Evolutionary conservation across 2,329 filamentous ascomycete genomes (phyloP).

Genomic region (Sclerotinia sclerotiorum): DNA sequence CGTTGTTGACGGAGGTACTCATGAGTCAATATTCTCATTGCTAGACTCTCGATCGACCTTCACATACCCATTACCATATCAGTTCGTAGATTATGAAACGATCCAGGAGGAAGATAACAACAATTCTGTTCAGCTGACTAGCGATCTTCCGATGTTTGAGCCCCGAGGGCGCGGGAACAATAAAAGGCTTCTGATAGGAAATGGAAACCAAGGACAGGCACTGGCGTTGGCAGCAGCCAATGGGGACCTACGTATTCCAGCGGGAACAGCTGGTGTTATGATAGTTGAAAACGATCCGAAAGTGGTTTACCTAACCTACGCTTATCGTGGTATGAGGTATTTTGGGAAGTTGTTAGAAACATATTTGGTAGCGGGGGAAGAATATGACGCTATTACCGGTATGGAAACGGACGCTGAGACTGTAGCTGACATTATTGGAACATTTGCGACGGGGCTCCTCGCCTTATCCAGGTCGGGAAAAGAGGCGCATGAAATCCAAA

Average conservation of each 20-base stretch:
- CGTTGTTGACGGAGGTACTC: conserved; percentile 39
- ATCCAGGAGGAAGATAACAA: conserved; percentile 83
- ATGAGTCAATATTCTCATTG: conserved; percentile 48
- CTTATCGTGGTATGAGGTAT: conserved; percentile 77
- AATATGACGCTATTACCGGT: conserved; percentile 47
- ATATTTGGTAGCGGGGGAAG: conserved; percentile 56
- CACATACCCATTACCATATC: conserved; percentile 71
- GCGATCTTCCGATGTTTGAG: conserved; percentile 64
- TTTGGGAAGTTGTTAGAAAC: conserved; percentile 75
- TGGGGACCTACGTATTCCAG: conserved; percentile 60
- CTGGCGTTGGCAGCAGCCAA: conserved; percentile 38
- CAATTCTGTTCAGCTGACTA: conserved; percentile 70
- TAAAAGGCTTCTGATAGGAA: conserved; percentile 7
- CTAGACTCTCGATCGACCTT: conserved; percentile 69
- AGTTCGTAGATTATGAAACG: conserved; percentile 73
- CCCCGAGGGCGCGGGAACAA: conserved; percentile 36
- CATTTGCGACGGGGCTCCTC: conserved; percentile 70
- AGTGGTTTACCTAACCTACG: conserved; percentile 70
- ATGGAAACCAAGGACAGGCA: conserved; percentile 25
- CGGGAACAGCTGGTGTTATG: conserved; percentile 68
- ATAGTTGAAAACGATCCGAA: conserved; percentile 75
- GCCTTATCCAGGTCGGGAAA: conserved; percentile 35
- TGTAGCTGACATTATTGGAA: conserved; percentile 69
- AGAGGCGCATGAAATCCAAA: conserved; percentile 45
- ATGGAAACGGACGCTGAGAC: conserved; percentile 56